Conservation (phyloP, 2,329 filamentous ascomycete genomes). For the Verticillium tricorpus region DNA sequence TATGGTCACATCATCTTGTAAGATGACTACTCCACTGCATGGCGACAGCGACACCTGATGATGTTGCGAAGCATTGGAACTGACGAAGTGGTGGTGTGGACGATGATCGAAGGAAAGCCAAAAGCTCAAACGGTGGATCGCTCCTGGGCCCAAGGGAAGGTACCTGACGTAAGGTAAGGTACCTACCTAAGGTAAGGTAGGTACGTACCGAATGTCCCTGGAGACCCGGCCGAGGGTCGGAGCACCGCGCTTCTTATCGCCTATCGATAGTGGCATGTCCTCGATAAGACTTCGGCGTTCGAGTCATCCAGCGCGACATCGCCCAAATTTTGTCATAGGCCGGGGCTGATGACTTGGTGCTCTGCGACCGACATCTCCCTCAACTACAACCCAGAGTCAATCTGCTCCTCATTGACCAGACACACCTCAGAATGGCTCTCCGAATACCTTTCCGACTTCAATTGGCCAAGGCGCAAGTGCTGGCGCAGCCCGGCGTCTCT, state of each 20-base stretch:
- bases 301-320: neutral
- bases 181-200: too few species aligned
- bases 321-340: neutral
- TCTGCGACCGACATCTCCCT: neutral
- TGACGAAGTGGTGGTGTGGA: neutral
- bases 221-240: neutral
- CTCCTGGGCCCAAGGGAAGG: neutral
- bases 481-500: conserved; percentile 13
- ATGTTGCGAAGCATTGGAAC: neutral
- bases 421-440: conserved; percentile 29
- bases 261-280: neutral
- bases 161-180: too few species aligned
- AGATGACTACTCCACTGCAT: neutral
- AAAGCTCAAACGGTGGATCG: neutral
- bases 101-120: neutral
- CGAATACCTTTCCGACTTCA: conserved; percentile 33
- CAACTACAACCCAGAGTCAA: neutral
- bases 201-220: too few species aligned
- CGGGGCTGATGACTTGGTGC: neutral
- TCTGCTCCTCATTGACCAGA: neutral
- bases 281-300: neutral
- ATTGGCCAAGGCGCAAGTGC: conserved; percentile 19
- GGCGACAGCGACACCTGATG: neutral
- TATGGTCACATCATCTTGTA: too few species aligned
- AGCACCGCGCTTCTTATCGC: neutral